These are phyloP conservation scores for Gaertneriomyces sp. DNA, from an alignment of 192 early-diverging fungal genomes.

Conservation along the genomic window DNA sequence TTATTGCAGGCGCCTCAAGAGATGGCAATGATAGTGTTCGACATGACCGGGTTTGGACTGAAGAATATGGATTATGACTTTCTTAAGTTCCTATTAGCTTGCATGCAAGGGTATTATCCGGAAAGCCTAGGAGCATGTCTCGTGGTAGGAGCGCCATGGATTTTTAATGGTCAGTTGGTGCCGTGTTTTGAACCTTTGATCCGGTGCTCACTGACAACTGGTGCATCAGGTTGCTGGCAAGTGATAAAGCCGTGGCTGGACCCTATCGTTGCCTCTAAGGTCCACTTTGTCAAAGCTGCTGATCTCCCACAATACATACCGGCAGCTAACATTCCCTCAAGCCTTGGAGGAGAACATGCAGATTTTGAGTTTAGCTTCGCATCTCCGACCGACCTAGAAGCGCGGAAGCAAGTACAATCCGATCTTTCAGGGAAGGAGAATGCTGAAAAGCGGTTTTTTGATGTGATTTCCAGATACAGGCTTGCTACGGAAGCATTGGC, in stretches of 20 bases:
- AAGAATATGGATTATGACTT: slow-evolving; percentile 74
- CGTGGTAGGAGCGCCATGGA: slow-evolving; percentile 85
- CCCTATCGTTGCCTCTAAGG: slow-evolving; percentile 84
- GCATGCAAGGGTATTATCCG: slow-evolving; percentile 87
- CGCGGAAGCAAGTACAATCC: too few relatives aligned
- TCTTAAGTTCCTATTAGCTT: slow-evolving; percentile 71
- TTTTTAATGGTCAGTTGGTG: slow-evolving; percentile 61
- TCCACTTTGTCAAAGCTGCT: slow-evolving; percentile 64
- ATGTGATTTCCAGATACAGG: too few relatives aligned
- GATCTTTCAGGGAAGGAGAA: too few relatives aligned
- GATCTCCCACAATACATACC: slow-evolving; percentile 63
- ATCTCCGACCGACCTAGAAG: too few relatives aligned
- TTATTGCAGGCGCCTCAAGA: slow-evolving; percentile 47
- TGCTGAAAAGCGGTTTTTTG: too few relatives aligned
- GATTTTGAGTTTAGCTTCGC: slow-evolving; percentile 10
- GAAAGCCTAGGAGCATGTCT: slow-evolving; percentile 79
- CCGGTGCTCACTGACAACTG: not conserved
- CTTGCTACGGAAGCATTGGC: too few relatives aligned
- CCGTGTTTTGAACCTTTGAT: slow-evolving; percentile 16
- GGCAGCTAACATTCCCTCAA: slow-evolving; percentile 52
- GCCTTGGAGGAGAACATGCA: slow-evolving; percentile 50
- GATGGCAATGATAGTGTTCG: slow-evolving; percentile 69
- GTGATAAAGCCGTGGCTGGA: slow-evolving; percentile 80
- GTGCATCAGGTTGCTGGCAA: slow-evolving; percentile 57
- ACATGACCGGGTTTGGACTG: slow-evolving; percentile 73